Conservation (phyloP, 345 rosid species). For the Hirschfeldia incana region DNA sequence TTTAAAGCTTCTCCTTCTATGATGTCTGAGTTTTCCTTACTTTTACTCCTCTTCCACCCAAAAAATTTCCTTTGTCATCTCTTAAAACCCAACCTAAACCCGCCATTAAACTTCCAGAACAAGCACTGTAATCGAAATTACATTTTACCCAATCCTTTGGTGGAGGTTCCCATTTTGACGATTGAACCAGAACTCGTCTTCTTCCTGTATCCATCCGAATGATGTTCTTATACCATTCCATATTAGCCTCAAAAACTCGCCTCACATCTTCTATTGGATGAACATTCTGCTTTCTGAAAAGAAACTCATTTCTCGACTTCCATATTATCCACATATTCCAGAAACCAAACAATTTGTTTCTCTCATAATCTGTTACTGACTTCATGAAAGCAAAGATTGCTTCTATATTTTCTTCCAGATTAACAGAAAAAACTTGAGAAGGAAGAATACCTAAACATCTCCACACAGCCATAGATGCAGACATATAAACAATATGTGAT, state of each 20-base stretch:
- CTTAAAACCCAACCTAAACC: neutral
- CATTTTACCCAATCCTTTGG: neutral
- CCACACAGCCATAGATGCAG: too few relatives aligned
- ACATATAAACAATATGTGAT: too few relatives aligned
- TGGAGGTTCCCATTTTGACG: neutral
- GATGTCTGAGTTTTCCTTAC: neutral
- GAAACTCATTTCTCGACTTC: neutral
- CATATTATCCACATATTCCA: neutral
- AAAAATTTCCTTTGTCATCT: neutral
- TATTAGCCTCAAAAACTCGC: neutral
- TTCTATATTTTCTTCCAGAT: too few relatives aligned
- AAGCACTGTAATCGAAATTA: neutral
- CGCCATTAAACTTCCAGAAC: neutral
- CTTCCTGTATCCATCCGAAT: neutral
- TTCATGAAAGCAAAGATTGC: too few relatives aligned
- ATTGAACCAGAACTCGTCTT: neutral
- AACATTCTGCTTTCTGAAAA: neutral
- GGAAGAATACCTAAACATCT: too few relatives aligned
- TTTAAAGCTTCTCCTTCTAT: neutral
- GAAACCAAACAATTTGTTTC: too few relatives aligned
- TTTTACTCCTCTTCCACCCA: neutral
- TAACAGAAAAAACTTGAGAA: too few relatives aligned
- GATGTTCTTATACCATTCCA: neutral
- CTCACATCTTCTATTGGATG: neutral
- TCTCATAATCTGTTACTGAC: too few relatives aligned